Percentiles rank a stretch among this genome's conserved stretches.
Evolutionary conservation across 306 rosid species (phyloP).

Genomic region (Begonia fuchsioides): DNA sequence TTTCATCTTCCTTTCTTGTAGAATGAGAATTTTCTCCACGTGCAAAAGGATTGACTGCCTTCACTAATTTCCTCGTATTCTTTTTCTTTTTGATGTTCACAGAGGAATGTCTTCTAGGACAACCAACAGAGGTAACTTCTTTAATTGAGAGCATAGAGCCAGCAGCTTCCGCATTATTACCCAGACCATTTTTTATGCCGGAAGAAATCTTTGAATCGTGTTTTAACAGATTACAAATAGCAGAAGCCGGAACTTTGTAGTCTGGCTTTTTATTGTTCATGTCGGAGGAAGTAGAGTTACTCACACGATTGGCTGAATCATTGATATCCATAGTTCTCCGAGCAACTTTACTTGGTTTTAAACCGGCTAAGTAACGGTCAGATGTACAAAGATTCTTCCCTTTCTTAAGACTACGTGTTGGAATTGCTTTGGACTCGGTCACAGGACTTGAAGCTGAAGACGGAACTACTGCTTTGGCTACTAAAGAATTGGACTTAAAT

Average conservation of each 20-base stretch:
- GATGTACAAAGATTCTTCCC: slow-evolving; percentile 3
- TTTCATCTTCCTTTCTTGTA: slow-evolving; percentile 14
- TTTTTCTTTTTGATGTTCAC: slow-evolving; percentile 52
- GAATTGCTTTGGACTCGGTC: slow-evolving; percentile 11
- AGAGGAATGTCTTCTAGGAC: slow-evolving; percentile 15
- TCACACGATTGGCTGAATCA: slow-evolving; percentile 12
- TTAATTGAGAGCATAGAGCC: slow-evolving; percentile 1
- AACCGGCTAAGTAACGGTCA: slow-evolving; percentile 10
- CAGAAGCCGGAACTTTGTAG: slow-evolving; percentile 4
- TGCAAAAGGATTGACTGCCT: slow-evolving; percentile 24
- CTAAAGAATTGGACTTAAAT: slow-evolving; percentile 65
- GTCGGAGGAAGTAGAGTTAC: not conserved
- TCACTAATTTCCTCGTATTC: slow-evolving; percentile 51
- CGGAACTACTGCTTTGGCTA: slow-evolving; percentile 64
- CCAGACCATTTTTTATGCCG: not conserved
- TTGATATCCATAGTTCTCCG: slow-evolving; percentile 8
- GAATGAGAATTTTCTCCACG: slow-evolving; percentile 13
- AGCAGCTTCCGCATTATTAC: slow-evolving; percentile 4
- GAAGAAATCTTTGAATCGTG: not conserved
- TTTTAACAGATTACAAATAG: not conserved
- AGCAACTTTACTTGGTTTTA: slow-evolving; percentile 3
- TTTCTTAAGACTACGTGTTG: slow-evolving; percentile 12
- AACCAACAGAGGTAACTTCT: slow-evolving; percentile 7
- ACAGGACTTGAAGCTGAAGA: slow-evolving; percentile 27
- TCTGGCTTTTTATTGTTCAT: slow-evolving; percentile 1